These are phyloP conservation scores for Cyanodermella asteris DNA, from an alignment of 2,329 filamentous ascomycete genomes.

Conservation along the genomic window DNA sequence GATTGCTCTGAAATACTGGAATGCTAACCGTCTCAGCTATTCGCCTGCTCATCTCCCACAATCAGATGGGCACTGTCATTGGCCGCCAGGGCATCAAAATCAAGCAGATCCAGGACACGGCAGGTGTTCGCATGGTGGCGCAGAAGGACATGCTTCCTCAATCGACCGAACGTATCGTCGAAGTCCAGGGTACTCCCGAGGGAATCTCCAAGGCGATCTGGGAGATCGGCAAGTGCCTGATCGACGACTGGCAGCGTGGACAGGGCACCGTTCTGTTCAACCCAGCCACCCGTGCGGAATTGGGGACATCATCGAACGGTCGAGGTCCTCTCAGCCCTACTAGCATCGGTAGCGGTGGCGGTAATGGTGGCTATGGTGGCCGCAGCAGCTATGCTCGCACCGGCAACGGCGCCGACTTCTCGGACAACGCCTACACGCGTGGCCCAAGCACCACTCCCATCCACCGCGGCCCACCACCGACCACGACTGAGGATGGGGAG, in stretches of 20 bases:
- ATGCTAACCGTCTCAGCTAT: constrained; percentile 39
- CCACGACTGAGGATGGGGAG: constrained; percentile 87
- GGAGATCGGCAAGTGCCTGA: constrained; percentile 97
- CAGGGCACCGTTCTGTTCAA: constrained; percentile 97
- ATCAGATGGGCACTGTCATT: constrained; percentile 99
- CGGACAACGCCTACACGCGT: constrained; percentile 56
- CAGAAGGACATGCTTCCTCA: constrained; percentile 99
- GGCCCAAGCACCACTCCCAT: constrained; percentile 68
- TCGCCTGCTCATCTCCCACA: constrained; percentile 95
- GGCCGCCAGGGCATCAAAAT: constrained; percentile 92
- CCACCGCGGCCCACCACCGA: constrained; percentile 60
- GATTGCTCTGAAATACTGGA: not conserved
- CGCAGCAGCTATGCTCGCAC: constrained; percentile 70
- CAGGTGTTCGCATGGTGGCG: constrained; percentile 94
- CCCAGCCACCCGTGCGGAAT: constrained; percentile 73
- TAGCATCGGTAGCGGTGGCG: constrained; percentile 23
- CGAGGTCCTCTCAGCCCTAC: constrained; percentile 28
- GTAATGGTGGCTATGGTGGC: constrained; percentile 31
- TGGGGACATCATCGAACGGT: too few relatives aligned
- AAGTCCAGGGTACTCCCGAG: constrained; percentile 84
- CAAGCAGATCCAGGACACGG: constrained; percentile 96
- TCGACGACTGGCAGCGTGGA: constrained; percentile 94
- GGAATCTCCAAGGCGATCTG: constrained; percentile 90
- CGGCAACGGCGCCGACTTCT: constrained; percentile 94
- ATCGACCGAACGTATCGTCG: constrained; percentile 92